Evolutionary conservation across 1,284 basidiomycete genomes (phyloP).

Genomic region (Ustilago curta): DNA sequence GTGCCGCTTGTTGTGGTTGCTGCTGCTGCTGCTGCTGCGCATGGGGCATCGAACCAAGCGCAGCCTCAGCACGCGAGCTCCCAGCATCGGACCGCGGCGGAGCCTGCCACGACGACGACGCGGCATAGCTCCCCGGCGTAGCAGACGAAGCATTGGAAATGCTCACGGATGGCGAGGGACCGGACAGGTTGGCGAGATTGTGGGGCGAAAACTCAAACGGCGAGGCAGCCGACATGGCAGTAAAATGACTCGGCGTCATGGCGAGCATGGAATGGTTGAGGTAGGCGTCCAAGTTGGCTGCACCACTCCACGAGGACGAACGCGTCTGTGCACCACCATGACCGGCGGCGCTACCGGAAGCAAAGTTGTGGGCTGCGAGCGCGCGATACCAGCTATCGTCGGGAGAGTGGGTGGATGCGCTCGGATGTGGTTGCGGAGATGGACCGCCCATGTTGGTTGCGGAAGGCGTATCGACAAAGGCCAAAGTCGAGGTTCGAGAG

Average conservation of each 20-base stretch:
- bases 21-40: conserved; percentile 7
- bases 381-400: conserved; percentile 43
- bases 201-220: conserved; percentile 38
- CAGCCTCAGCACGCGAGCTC: conserved; percentile 17
- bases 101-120: conserved; percentile 34
- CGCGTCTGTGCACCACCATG: conserved; percentile 22
- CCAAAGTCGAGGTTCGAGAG: conserved; percentile 17
- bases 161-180: conserved; percentile 30
- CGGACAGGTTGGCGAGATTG: conserved; percentile 19
- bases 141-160: conserved; percentile 28
- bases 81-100: conserved; percentile 24
- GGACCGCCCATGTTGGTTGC: conserved; percentile 5
- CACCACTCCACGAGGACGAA: conserved; percentile 36
- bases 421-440: conserved; percentile 16
- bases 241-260: conserved; percentile 36
- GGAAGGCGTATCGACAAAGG: conserved; percentile 16
- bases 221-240: conserved; percentile 24
- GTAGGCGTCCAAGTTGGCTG: conserved; percentile 41
- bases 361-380: conserved; percentile 29
- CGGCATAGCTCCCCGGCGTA: conserved; percentile 34
- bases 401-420: conserved; percentile 6
- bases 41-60: conserved; percentile 18
- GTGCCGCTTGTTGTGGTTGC: conserved; percentile 9
- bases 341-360: neutral
- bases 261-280: conserved; percentile 43